Evolutionary conservation across 129 eudicot genomes (phyloP).

Genomic region (Flaveria bidentis): DNA sequence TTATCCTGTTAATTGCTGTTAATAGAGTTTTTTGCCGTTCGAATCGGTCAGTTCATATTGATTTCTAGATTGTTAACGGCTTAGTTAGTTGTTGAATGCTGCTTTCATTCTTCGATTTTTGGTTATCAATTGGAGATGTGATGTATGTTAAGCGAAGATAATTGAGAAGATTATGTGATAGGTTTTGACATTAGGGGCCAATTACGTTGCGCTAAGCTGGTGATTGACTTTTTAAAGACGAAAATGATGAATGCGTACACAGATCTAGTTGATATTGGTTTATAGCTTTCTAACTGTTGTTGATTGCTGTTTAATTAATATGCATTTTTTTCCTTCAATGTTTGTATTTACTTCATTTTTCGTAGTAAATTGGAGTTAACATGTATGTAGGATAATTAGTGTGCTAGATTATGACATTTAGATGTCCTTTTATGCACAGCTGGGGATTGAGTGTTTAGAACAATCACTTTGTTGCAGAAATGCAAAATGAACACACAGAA

Average conservation of each 20-base stretch:
- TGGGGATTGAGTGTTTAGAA: neutral
- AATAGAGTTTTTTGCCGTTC: neutral
- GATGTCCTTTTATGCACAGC: conserved; percentile 11
- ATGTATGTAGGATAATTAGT: neutral
- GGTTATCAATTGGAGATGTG: neutral
- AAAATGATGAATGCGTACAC: neutral
- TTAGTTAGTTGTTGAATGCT: neutral
- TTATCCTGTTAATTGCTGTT: neutral
- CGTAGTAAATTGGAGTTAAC: neutral
- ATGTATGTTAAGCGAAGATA: neutral
- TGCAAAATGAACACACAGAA: neutral
- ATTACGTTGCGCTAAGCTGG: too few species aligned
- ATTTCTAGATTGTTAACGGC: conserved; percentile 1
- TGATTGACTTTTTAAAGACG: too few species aligned
- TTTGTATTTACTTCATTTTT: neutral
- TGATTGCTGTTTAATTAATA: neutral
- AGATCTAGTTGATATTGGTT: neutral
- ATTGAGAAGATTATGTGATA: neutral
- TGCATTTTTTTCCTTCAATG: neutral
- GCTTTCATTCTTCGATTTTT: neutral
- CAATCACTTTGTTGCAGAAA: neutral
- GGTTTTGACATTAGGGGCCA: too few species aligned
- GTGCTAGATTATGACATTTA: conserved; percentile 2
- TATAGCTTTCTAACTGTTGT: neutral
- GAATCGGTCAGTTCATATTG: neutral